These are phyloP conservation scores for Fusarium denticulatum DNA, from an alignment of 2,329 filamentous ascomycete species.

Conservation along the genomic window DNA sequence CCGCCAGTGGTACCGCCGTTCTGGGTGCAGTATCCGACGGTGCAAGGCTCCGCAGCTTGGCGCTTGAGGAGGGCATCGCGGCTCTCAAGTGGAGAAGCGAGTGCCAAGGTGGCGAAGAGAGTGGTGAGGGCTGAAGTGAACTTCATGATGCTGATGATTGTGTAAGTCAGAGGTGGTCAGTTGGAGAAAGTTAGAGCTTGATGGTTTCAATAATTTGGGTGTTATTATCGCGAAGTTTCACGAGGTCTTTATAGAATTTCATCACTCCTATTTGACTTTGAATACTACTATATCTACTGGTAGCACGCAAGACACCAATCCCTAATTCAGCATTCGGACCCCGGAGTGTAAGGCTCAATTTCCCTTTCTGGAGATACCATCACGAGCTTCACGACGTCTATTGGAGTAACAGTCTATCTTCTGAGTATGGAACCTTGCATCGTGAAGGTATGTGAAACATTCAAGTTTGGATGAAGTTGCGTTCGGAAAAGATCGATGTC, in stretches of 20 bases:
- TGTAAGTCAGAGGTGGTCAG: background rate
- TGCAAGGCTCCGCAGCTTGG: constrained; percentile 59
- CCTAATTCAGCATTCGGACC: constrained; percentile 15
- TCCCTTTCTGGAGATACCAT: constrained; percentile 1
- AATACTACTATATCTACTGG: accelerated
- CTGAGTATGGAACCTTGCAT: background rate
- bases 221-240: background rate
- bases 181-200: background rate
- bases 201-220: background rate
- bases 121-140: constrained; percentile 14
- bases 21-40: constrained; percentile 47
- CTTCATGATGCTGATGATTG: constrained; percentile 25
- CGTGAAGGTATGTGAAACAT: constrained; percentile 11
- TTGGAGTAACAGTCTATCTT: background rate
- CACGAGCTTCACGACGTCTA: background rate
- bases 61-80: constrained; percentile 47
- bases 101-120: constrained; percentile 28
- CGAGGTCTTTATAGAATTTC: constrained; percentile 13
- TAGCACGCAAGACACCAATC: background rate
- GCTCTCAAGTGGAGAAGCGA: constrained; percentile 25
- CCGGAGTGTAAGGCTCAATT: background rate
- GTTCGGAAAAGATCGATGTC: background rate
- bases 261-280: accelerated
- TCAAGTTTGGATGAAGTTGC: background rate
- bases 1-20: constrained; percentile 48